These are phyloP conservation scores for Limnanthes douglasii DNA, from an alignment of 345 rosid genomes.

Conservation along the genomic window DNA sequence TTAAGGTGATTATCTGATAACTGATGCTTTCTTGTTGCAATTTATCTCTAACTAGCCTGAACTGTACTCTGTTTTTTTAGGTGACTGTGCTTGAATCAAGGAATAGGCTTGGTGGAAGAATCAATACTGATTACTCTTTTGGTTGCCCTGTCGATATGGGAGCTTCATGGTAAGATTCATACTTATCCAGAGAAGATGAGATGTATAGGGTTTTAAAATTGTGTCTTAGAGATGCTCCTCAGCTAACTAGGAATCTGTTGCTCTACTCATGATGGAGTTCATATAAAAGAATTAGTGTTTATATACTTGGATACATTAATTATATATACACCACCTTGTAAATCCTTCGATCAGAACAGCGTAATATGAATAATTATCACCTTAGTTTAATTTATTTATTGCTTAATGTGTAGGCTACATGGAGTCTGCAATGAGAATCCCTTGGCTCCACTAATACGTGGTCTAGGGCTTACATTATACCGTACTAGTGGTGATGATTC, in stretches of 20 bases:
- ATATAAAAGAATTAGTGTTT: too few species aligned
- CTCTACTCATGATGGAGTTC: too few species aligned
- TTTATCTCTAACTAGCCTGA: background rate
- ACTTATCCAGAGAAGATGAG: background rate
- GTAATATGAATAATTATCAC: too few species aligned
- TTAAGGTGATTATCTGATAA: slow-evolving; percentile 26
- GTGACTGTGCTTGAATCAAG: slow-evolving; percentile 74
- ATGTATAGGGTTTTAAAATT: background rate
- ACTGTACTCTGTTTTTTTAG: slow-evolving; percentile 14
- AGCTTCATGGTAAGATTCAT: slow-evolving; percentile 48
- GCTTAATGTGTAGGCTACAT: slow-evolving; percentile 67
- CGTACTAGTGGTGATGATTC: slow-evolving; percentile 90
- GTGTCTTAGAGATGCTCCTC: too few species aligned
- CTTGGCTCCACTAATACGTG: slow-evolving; percentile 66
- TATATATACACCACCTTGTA: too few species aligned
- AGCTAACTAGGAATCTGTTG: too few species aligned
- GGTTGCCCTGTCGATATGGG: slow-evolving; percentile 94
- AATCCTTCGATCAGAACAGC: too few species aligned
- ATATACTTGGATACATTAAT: too few species aligned
- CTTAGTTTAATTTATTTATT: too few species aligned
- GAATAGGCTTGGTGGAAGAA: slow-evolving; percentile 81
- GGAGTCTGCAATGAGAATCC: slow-evolving; percentile 92
- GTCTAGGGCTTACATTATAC: slow-evolving; percentile 59
- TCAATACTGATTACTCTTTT: slow-evolving; percentile 77
- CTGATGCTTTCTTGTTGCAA: background rate